These are phyloP conservation scores for Cytospora schulzeri DNA, from an alignment of 2,329 filamentous ascomycete genomes.

Conservation along the genomic window DNA sequence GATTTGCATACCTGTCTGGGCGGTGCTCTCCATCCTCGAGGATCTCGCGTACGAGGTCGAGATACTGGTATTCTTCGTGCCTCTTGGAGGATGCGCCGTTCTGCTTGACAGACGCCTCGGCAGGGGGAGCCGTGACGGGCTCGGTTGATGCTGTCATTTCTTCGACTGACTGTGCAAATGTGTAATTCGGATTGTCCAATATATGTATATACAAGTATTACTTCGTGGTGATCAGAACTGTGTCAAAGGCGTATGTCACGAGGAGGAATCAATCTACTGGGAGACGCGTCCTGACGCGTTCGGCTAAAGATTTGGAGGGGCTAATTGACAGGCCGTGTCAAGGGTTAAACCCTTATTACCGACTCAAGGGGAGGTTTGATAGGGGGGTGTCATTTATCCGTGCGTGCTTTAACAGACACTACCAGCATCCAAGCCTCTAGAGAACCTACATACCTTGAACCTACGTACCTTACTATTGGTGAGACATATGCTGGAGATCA, in stretches of 20 bases:
- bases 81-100: conserved; percentile 24
- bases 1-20: conserved; percentile 70
- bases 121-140: neutral
- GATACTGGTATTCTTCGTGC: conserved; percentile 93
- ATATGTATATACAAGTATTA: neutral
- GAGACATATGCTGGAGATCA: no score
- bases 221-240: neutral
- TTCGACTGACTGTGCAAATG: neutral
- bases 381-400: no score
- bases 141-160: conserved; percentile 25
- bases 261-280: conserved; percentile 4
- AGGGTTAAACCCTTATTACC: neutral
- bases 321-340: neutral
- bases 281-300: conserved; percentile 11
- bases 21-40: conserved; percentile 82
- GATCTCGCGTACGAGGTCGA: conserved; percentile 85
- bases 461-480: no score
- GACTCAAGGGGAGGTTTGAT: no score
- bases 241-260: neutral
- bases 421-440: no score
- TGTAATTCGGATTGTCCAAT: neutral
- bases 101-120: conserved; percentile 9
- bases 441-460: no score
- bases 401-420: no score
- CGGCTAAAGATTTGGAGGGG: neutral